Evolutionary conservation across 2,329 filamentous ascomycete genomes (phyloP).

Genomic region (Raffaelea ambrosiae): DNA sequence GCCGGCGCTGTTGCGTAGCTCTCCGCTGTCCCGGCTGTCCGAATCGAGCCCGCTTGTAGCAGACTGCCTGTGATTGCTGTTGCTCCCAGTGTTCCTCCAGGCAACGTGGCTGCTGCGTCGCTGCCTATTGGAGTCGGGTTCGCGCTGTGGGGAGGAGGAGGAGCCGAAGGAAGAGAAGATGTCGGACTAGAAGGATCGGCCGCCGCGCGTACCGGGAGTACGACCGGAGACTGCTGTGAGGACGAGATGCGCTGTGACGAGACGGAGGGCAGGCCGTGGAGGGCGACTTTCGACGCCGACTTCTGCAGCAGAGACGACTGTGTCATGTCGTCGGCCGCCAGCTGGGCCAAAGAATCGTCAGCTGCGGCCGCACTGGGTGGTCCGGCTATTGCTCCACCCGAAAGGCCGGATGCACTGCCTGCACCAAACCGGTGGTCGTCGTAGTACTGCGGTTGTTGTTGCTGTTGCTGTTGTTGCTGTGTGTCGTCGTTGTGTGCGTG

Average conservation of each 20-base stretch:
- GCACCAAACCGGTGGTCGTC: too few species aligned
- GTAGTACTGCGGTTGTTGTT: too few species aligned
- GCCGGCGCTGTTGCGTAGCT: constrained; percentile 2
- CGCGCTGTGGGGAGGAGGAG: neutral
- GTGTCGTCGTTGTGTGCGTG: neutral
- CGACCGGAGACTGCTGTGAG: neutral
- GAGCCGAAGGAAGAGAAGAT: neutral
- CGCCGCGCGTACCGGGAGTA: too few species aligned
- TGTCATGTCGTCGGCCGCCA: neutral
- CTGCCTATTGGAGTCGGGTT: neutral
- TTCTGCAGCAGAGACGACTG: constrained; percentile 6
- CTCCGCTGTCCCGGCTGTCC: constrained; percentile 2
- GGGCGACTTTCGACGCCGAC: neutral
- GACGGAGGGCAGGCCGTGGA: neutral
- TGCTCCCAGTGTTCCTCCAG: neutral
- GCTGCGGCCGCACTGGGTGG: too few species aligned
- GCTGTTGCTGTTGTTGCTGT: too few species aligned
- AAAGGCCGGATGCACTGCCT: too few species aligned
- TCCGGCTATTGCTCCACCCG: too few species aligned
- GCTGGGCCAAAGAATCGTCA: too few species aligned
- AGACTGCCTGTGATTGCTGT: neutral
- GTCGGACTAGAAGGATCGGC: neutral
- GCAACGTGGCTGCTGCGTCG: too few species aligned
- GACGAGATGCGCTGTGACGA: neutral
- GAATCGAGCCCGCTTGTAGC: neutral